Percentiles rank a stretch among this genome's conserved stretches.
Evolutionary conservation across 2,329 filamentous ascomycete species (phyloP).

Genomic region (Fusarium sp.): DNA sequence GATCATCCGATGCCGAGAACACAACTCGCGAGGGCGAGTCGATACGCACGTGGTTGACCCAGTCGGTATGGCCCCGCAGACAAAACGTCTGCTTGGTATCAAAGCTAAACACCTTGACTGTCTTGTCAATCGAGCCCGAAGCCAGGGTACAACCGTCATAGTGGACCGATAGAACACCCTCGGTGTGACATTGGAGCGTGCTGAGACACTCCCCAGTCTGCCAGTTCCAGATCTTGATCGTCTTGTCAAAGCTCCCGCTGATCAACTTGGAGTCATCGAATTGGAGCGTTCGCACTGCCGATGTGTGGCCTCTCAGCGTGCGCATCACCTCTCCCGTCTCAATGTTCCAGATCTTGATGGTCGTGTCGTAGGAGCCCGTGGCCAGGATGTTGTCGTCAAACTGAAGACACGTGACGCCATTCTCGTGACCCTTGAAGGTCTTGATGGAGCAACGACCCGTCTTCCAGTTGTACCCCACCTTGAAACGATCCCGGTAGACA

Average conservation of each 20-base stretch:
- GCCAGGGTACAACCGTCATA: slow-evolving; percentile 88
- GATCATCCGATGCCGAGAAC: slow-evolving; percentile 93
- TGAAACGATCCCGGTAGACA: slow-evolving; percentile 94
- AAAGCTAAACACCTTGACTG: slow-evolving; percentile 94
- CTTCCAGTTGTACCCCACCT: slow-evolving; percentile 98
- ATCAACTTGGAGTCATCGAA: slow-evolving; percentile 94
- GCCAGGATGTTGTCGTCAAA: slow-evolving; percentile 91
- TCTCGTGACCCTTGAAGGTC: slow-evolving; percentile 86
- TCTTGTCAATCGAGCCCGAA: slow-evolving; percentile 89
- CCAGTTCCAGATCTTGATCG: slow-evolving; percentile 97
- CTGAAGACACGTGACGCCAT: slow-evolving; percentile 70
- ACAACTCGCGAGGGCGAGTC: slow-evolving; percentile 86
- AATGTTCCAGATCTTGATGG: slow-evolving; percentile 96
- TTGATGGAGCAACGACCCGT: slow-evolving; percentile 89
- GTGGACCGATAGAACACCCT: slow-evolving; percentile 88
- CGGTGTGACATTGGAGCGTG: slow-evolving; percentile 82
- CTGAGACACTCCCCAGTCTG: slow-evolving; percentile 87
- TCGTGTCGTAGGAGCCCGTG: slow-evolving; percentile 94
- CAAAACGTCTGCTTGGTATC: slow-evolving; percentile 83
- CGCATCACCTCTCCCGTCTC: slow-evolving; percentile 87
- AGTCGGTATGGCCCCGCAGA: slow-evolving; percentile 88
- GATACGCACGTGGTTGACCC: slow-evolving; percentile 96
- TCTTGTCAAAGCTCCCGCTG: slow-evolving; percentile 88
- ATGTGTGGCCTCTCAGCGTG: slow-evolving; percentile 85
- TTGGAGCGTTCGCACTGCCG: slow-evolving; percentile 88